phyloP scores from a whole-genome alignment of 495 filamentous ascomycete genomes.

The Penicillium roqueforti region DNA sequence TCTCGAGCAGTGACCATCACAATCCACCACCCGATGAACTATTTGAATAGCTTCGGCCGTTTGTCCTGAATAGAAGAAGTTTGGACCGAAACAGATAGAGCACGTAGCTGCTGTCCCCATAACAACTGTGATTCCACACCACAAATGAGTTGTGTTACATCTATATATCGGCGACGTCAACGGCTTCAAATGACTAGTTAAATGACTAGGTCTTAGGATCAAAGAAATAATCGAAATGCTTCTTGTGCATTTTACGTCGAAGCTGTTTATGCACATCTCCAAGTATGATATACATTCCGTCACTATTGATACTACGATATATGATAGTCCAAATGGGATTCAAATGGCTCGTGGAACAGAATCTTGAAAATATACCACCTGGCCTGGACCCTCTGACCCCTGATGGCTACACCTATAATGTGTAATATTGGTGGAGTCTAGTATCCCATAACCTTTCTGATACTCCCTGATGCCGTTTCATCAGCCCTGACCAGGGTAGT shows the following conservation, averaged over 20 bases:
- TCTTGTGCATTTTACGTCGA: not conserved
- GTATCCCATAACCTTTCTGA: not conserved
- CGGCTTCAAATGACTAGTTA: not conserved
- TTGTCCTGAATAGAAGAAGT: conserved; percentile 2
- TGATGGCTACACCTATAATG: not conserved
- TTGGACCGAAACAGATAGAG: not conserved
- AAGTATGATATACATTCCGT: not conserved
- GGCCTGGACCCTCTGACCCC: not conserved
- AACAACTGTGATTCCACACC: not conserved
- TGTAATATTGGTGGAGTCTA: not conserved
- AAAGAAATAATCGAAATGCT: not conserved
- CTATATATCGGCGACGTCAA: conserved; percentile 1
- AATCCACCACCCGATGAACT: conserved; percentile 10
- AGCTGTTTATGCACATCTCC: not conserved
- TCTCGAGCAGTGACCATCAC: conserved; percentile 9
- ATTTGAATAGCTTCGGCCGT: conserved; percentile 13
- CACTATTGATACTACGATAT: not conserved
- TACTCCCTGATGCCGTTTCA: not conserved
- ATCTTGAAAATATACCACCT: not conserved
- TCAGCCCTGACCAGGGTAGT: conserved; percentile 7
- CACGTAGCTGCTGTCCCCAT: not conserved
- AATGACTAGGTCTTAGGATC: not conserved
- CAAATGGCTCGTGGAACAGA: conserved; percentile 1
- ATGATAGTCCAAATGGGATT: not conserved
- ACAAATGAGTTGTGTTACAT: conserved; percentile 9